Evolutionary conservation across 768 basidiomycete species (phyloP).

Genomic region (Rossbeevera mucosa): DNA sequence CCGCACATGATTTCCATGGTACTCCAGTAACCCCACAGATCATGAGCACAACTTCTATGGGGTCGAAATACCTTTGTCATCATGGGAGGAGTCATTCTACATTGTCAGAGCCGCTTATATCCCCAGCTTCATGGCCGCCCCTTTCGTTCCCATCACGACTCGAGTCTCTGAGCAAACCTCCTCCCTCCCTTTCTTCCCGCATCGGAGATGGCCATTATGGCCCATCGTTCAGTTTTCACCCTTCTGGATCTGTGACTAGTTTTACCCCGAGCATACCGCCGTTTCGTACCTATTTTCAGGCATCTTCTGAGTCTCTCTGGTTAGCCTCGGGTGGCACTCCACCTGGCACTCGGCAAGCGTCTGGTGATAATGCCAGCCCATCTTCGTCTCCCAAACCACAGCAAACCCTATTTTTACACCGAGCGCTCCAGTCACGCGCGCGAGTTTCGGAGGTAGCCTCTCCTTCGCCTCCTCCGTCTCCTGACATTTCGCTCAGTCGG

Average conservation of each 20-base stretch:
- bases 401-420: slow-evolving; percentile 14
- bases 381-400: neutral
- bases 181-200: slow-evolving; percentile 2
- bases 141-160: slow-evolving; percentile 1
- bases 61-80: neutral
- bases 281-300: neutral
- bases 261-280: slow-evolving; percentile 3
- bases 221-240: neutral
- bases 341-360: neutral
- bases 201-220: neutral
- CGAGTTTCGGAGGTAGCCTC: slow-evolving; percentile 9
- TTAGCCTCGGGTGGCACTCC: neutral
- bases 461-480: slow-evolving; percentile 2
- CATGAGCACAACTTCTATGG: neutral
- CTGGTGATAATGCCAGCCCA: neutral
- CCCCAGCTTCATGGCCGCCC: slow-evolving; percentile 7
- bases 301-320: neutral
- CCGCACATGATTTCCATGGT: neutral
- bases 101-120: slow-evolving; percentile 23
- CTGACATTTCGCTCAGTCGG: neutral
- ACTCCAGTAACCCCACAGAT: neutral
- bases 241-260: neutral
- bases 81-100: slow-evolving; percentile 16
- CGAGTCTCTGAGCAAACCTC: neutral
- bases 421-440: slow-evolving; percentile 20